Evolutionary conservation across 75 land plant genomes (phyloP), one percentile per base, ranked within the genome.

Genomic region (Pinus taeda): DNA sequence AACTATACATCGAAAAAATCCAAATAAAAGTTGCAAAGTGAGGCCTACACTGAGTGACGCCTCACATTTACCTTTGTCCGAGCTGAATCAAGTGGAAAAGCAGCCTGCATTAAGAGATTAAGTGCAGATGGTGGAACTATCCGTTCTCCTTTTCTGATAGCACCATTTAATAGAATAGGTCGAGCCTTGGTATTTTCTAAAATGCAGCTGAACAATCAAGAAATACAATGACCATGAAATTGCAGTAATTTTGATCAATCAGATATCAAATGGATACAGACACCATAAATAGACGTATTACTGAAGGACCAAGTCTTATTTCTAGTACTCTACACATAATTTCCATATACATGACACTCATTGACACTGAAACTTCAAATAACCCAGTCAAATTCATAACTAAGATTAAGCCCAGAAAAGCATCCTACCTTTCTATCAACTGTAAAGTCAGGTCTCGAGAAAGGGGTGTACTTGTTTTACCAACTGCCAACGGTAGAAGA

Each of bases 91-190:
- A 90, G 78, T 77, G 99, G 99, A 79, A 89, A 94, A 8, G 99
- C 77, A 49, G 79, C 81, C 18, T 78, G 88, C 81, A 92, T 59
- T 64, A 94, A 76, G 20, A 82, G 59, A 60, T 92, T 91, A 53
- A 92, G 82, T 45, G 95, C 76, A 59, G 89, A 60, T 53, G 99
- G 95, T 39, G 99, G 91, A 20, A 97, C 85, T 61, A 94, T 57
- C 36, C 99, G 85, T 78, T 97, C 99, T 55, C 98, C 98, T 73
- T 91, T 97, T 74, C 98, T 87, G 6, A 90, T 82, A 61, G 91
- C 95, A 71, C 92, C 91, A 86, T 89, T 94, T 63, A 91, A 72
- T 33, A 97, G 79, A 73, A 92, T 77, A 33, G 88, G 57, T 26
- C 87, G 86, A 57, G 93, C 90, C 84, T 94, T 96, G 36, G 91